These are phyloP conservation scores for Onygenales sp. DNA, from an alignment of 2,329 filamentous ascomycete species.

Conservation along the genomic window DNA sequence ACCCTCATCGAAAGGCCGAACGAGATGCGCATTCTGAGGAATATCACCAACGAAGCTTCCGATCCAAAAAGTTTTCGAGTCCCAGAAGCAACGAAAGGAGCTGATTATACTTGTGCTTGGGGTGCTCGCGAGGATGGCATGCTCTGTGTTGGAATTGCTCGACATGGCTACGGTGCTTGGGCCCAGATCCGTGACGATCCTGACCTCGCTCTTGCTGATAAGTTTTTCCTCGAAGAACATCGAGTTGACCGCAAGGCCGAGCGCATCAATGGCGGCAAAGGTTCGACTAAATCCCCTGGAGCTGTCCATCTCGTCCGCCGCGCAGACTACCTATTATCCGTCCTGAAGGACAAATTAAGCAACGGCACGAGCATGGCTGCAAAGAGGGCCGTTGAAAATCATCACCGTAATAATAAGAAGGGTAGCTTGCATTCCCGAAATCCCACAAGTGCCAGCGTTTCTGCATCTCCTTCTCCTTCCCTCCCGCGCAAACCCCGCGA, in stretches of 20 bases:
- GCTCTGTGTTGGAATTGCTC: conserved; percentile 86
- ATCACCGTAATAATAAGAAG: conserved; percentile 92
- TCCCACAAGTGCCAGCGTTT: conserved; percentile 29
- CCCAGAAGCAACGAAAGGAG: conserved; percentile 82
- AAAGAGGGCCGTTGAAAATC: conserved; percentile 77
- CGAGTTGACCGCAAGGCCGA: conserved; percentile 97
- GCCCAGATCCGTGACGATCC: conserved; percentile 83
- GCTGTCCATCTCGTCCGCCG: conserved; percentile 92
- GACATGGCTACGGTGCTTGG: conserved; percentile 95
- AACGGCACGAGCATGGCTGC: conserved; percentile 54
- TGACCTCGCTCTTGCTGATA: conserved; percentile 76
- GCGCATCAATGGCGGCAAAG: conserved; percentile 54
- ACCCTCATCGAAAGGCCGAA: conserved; percentile 85
- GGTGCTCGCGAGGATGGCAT: conserved; percentile 91
- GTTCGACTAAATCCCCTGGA: conserved; percentile 67
- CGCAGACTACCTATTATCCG: conserved; percentile 90
- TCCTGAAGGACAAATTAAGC: conserved; percentile 76
- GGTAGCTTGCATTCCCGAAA: conserved; percentile 21
- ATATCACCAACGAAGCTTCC: conserved; percentile 53
- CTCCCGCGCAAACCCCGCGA: conserved; percentile 34
- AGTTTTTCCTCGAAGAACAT: conserved; percentile 94
- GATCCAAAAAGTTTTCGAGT: conserved; percentile 78
- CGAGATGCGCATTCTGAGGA: conserved; percentile 75
- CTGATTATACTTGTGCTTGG: conserved; percentile 87
- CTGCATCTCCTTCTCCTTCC: conserved; percentile 37